These are phyloP conservation scores for Chlamydomonas eustigma DNA, from an alignment of 139 green algal genomes.

Conservation along the genomic window DNA sequence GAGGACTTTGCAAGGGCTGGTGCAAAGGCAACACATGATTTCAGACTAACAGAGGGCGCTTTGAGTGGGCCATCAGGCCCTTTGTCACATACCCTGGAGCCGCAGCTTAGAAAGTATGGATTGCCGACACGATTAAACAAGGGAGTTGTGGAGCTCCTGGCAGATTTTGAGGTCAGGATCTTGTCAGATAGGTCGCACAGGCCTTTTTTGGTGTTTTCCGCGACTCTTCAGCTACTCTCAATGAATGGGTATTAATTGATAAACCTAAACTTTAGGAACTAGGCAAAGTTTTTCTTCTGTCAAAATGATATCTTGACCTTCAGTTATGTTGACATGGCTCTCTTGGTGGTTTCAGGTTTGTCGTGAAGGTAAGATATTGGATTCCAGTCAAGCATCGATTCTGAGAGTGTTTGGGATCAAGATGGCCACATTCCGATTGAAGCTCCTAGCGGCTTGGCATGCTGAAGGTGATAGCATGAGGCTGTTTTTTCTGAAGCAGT, in stretches of 20 bases:
- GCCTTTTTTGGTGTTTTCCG: too few species aligned
- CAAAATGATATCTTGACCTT: too few species aligned
- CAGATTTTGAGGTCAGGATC: slow-evolving; percentile 67
- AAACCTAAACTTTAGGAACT: too few species aligned
- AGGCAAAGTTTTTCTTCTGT: too few species aligned
- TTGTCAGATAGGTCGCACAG: too few species aligned
- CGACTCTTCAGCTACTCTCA: too few species aligned
- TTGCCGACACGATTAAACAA: slow-evolving; percentile 91
- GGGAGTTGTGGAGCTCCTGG: slow-evolving; percentile 84
- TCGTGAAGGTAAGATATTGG: slow-evolving; percentile 65
- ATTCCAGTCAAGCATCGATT: slow-evolving; percentile 72
- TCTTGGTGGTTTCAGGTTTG: slow-evolving; percentile 75
- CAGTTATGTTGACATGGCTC: too few species aligned
- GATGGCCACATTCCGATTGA: slow-evolving; percentile 77
- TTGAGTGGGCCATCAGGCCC: slow-evolving; percentile 66
- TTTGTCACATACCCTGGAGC: slow-evolving; percentile 93
- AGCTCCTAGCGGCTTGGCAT: slow-evolving; percentile 60
- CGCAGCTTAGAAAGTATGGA: slow-evolving; percentile 82
- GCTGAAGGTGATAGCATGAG: slow-evolving; percentile 21
- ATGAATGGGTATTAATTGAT: too few species aligned
- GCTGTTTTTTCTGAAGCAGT: too few species aligned
- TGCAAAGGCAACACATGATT: slow-evolving; percentile 9
- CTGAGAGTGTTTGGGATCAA: slow-evolving; percentile 83
- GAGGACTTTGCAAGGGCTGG: slow-evolving; percentile 88
- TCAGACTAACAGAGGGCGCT: slow-evolving; percentile 57